Conservation (phyloP, 108 stramenopile genomes). For the Skeletonema costatum region DNA sequence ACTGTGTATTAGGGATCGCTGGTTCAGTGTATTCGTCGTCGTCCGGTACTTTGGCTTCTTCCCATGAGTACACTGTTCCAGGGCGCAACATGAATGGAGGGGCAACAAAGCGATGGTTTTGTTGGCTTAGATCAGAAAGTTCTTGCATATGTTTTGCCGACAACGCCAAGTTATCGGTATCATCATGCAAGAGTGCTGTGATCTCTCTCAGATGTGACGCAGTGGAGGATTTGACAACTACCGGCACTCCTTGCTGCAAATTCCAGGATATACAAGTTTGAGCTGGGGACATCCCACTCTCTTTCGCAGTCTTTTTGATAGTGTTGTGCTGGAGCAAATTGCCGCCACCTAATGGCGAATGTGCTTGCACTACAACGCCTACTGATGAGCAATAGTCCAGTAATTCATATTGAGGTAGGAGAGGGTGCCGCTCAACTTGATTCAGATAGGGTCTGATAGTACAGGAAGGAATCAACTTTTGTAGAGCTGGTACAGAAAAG, state of each 20-base stretch:
- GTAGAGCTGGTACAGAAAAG: conserved; percentile 62
- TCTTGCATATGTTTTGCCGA: conserved; percentile 57
- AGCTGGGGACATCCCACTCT: conserved; percentile 53
- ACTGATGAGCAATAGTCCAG: conserved; percentile 67
- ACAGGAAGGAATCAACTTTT: conserved; percentile 50
- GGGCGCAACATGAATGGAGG: conserved; percentile 80
- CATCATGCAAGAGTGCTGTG: conserved; percentile 10
- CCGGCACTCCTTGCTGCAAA: conserved; percentile 66
- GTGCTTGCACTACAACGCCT: conserved; percentile 67
- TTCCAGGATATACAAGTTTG: conserved; percentile 76
- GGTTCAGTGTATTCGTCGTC: not conserved
- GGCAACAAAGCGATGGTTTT: conserved; percentile 62
- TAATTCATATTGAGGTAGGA: conserved; percentile 64
- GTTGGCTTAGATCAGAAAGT: conserved; percentile 46
- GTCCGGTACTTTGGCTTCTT: conserved; percentile 3
- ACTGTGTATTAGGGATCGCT: not conserved
- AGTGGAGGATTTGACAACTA: conserved; percentile 60
- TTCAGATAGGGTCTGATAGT: conserved; percentile 66
- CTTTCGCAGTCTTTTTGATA: conserved; percentile 31
- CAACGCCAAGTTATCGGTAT: conserved; percentile 14
- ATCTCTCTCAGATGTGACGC: conserved; percentile 51
- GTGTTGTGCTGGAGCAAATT: conserved; percentile 27
- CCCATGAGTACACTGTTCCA: conserved; percentile 61
- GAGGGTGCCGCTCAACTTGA: conserved; percentile 87
- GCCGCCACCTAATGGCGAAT: conserved; percentile 63